Base-by-base conservation (phyloP, 1,284 basidiomycete genomes). In the Trichosporon asahii region DNA sequence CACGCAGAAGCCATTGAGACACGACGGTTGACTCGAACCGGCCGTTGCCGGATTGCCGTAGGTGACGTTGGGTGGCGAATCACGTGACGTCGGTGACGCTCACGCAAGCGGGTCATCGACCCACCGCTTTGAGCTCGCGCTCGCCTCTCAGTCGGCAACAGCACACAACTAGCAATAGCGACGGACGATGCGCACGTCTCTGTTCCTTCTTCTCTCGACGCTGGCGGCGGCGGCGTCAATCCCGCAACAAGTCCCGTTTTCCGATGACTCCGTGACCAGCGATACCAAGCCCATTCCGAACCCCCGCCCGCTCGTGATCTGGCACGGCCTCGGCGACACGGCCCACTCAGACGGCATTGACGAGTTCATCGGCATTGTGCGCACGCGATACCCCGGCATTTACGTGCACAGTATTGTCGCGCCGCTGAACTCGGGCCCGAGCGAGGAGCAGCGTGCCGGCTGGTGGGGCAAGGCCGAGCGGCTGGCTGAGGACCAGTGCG, bases 261-360 rank as follows among this genome's bases (percentile, higher is more conserved):
- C 57, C 14, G 57, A 61, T 15, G 64, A 33, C 31, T 9, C 31
- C 31, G 31, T 71, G 18, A 63, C 64, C 21, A 46, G 67, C 15
- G 65, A 1, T 1, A 6, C 18, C 11, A 31, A 23, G 21, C 49
- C 49, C 9, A 66, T 21, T 4, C 18, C 23, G 11, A 35, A 23
- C 12, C 81, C 79, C 11, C 87, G 91, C 37, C 91, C 94, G 1
- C 85, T 98, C 49, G 95, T 97, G 40, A 85, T 98, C 70, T 98
- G 95, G 96, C 96, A 99, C 84, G 96, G 96, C 6, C 86, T 98
- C 57, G 95, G 92, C 85, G 87, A 88, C 78, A 85, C 85, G 33
- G 84, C 84, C 25, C 80, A 84, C 61, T 83, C 84, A 1, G 74
- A 80, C 8, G 84, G 83, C 9, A 83, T 87, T 64, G 66, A 88